These are phyloP conservation scores for Aspergillus haitiensis DNA, from an alignment of 495 filamentous ascomycete species.

Conservation along the genomic window DNA sequence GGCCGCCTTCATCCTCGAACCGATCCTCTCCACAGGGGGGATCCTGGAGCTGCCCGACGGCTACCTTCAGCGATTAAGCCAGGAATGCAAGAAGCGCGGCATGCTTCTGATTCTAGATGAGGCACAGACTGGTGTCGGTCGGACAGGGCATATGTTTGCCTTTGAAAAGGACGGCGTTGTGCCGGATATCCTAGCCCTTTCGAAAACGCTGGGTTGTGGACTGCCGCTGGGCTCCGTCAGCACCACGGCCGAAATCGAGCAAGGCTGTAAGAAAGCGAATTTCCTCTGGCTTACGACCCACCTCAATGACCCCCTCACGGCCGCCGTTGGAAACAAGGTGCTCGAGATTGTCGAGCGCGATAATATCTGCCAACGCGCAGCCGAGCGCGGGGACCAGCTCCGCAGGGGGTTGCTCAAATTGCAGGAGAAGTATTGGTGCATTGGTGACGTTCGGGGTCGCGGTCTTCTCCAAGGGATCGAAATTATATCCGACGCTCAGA, in stretches of 20 bases:
- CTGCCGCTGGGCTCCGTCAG: constrained; percentile 53
- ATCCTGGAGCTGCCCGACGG: constrained; percentile 47
- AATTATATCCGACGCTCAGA: constrained; percentile 48
- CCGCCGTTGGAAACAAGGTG: constrained; percentile 56
- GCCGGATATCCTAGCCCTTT: constrained; percentile 54
- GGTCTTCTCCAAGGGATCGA: constrained; percentile 56
- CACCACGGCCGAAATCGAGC: constrained; percentile 49
- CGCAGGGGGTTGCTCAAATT: constrained; percentile 44
- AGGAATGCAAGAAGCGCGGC: constrained; percentile 48
- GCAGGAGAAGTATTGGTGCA: constrained; percentile 50
- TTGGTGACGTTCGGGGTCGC: constrained; percentile 56
- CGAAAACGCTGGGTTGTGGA: constrained; percentile 57
- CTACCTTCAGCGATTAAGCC: constrained; percentile 46
- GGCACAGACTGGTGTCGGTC: constrained; percentile 55
- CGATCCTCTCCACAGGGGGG: constrained; percentile 53
- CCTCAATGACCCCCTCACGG: constrained; percentile 55
- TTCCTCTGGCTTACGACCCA: constrained; percentile 43
- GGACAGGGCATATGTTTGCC: constrained; percentile 53
- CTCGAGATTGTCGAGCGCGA: constrained; percentile 57
- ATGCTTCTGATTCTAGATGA: constrained; percentile 59
- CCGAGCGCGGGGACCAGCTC: constrained; percentile 41
- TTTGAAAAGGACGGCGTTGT: constrained; percentile 49
- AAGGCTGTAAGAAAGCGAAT: constrained; percentile 30
- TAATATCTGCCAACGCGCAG: constrained; percentile 39
- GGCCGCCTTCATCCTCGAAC: constrained; percentile 56